Percentiles rank a stretch among this genome's conserved stretches.
phyloP scores from a whole-genome alignment of 768 basidiomycete species.

The Lactarius hengduanensis region DNA sequence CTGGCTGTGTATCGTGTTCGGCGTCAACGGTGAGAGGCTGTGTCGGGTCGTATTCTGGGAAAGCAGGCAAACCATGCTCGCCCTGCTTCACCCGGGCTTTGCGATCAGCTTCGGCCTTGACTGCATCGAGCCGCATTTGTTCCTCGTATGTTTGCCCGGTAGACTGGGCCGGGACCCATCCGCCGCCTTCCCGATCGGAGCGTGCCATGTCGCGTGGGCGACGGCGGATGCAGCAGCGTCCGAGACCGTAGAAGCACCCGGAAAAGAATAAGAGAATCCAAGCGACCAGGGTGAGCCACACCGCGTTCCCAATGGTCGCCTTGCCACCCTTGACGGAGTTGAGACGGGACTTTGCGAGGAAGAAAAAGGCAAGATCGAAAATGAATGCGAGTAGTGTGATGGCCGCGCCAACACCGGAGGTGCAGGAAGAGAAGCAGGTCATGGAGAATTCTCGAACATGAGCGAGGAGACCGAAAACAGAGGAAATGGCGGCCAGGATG shows the following conservation, averaged over 20 bases:
- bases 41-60: slow-evolving; percentile 58
- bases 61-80: slow-evolving; percentile 73
- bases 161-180: slow-evolving; percentile 29
- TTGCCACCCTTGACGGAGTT: slow-evolving; percentile 67
- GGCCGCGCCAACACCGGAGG: slow-evolving; percentile 78
- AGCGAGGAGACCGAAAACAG: slow-evolving; percentile 82
- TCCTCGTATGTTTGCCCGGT: slow-evolving; percentile 48
- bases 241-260: slow-evolving; percentile 82
- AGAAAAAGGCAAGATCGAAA: slow-evolving; percentile 90
- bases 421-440: slow-evolving; percentile 75
- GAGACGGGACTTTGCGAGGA: slow-evolving; percentile 83
- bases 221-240: slow-evolving; percentile 77
- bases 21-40: slow-evolving; percentile 64
- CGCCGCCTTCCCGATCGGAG: slow-evolving; percentile 20
- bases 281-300: slow-evolving; percentile 89
- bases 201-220: slow-evolving; percentile 44
- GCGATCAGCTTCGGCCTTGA: slow-evolving; percentile 83
- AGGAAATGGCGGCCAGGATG: slow-evolving; percentile 62
- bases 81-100: slow-evolving; percentile 61
- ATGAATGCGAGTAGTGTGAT: slow-evolving; percentile 85
- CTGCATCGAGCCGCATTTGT: slow-evolving; percentile 74
- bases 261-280: slow-evolving; percentile 87
- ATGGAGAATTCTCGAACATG: slow-evolving; percentile 86
- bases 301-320: slow-evolving; percentile 80
- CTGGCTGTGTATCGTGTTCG: slow-evolving; percentile 43